Evolutionary conservation across 31 red algal species (phyloP).

Genomic region (Odonthalia washingtoniensis): DNA sequence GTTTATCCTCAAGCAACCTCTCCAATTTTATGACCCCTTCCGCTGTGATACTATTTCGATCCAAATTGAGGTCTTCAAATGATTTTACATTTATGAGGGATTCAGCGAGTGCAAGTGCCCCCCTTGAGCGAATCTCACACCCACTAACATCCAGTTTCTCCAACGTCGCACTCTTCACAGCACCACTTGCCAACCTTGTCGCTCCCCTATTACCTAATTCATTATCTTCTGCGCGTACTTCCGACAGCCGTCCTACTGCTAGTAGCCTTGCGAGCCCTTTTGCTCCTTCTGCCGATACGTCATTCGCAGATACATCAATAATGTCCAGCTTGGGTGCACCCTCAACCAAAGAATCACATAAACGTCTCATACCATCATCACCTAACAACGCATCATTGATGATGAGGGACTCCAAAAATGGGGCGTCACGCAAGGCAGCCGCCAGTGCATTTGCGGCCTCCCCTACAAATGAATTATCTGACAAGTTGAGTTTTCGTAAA

Average conservation of each 20-base stretch:
- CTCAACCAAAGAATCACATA: constrained; percentile 61
- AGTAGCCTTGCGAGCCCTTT: constrained; percentile 63
- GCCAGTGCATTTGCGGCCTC: constrained; percentile 78
- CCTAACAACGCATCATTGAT: constrained; percentile 77
- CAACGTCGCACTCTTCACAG: constrained; percentile 31
- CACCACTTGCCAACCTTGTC: constrained; percentile 54
- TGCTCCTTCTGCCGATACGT: constrained; percentile 58
- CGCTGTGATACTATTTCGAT: constrained; percentile 64
- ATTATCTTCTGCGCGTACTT: constrained; percentile 82
- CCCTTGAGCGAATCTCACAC: constrained; percentile 66
- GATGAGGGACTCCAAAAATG: constrained; percentile 63
- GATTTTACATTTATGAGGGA: constrained; percentile 27
- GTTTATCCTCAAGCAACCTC: constrained; percentile 54
- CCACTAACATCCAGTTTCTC: constrained; percentile 48
- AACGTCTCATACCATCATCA: constrained; percentile 67
- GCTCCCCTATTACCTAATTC: constrained; percentile 78
- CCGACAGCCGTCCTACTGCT: constrained; percentile 29
- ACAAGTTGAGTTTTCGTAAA: constrained; percentile 75
- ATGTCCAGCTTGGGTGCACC: constrained; percentile 56
- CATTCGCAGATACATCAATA: constrained; percentile 84
- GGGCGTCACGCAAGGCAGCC: constrained; percentile 48
- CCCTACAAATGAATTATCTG: constrained; percentile 85
- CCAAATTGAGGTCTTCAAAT: constrained; percentile 48
- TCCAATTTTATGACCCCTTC: constrained; percentile 59
- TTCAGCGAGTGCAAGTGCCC: constrained; percentile 68